These are phyloP conservation scores for Kingdonia uniflora DNA, from an alignment of 164 flowering plant genomes.

Conservation along the genomic window DNA sequence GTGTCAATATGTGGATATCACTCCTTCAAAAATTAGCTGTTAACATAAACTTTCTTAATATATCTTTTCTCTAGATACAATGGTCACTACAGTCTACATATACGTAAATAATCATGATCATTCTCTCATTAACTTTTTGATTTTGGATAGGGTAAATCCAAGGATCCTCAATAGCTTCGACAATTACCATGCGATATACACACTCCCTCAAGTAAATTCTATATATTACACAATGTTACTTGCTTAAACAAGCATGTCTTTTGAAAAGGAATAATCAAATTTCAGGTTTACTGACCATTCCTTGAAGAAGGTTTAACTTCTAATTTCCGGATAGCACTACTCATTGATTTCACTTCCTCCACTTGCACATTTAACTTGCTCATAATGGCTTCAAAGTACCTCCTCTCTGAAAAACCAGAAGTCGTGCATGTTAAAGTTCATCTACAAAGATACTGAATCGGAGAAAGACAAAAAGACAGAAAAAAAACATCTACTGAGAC, in stretches of 20 bases:
- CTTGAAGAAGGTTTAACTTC: conserved; percentile 28
- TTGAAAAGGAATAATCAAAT: not conserved
- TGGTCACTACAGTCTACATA: too few relatives aligned
- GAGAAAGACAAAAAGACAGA: not conserved
- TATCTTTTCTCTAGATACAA: too few relatives aligned
- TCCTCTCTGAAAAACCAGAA: conserved; percentile 44
- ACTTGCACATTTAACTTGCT: conserved; percentile 53
- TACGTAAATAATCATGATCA: too few relatives aligned
- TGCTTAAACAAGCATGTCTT: not conserved
- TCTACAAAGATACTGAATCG: not conserved
- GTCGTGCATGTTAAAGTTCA: not conserved
- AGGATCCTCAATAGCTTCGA: too few relatives aligned
- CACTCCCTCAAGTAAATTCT: too few relatives aligned
- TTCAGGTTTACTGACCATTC: conserved; percentile 13
- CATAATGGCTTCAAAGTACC: conserved; percentile 43
- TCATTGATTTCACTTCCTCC: conserved; percentile 78
- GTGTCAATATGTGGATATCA: too few relatives aligned
- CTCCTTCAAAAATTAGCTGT: too few relatives aligned
- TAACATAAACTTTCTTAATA: too few relatives aligned
- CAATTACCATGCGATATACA: too few relatives aligned
- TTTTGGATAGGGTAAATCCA: too few relatives aligned
- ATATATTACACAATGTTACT: too few relatives aligned
- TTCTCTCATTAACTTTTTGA: too few relatives aligned
- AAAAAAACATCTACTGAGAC: not conserved
- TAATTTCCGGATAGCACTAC: conserved; percentile 44